Conservation (phyloP, 179 eudicot genomes). For the Silene vulgaris region DNA sequence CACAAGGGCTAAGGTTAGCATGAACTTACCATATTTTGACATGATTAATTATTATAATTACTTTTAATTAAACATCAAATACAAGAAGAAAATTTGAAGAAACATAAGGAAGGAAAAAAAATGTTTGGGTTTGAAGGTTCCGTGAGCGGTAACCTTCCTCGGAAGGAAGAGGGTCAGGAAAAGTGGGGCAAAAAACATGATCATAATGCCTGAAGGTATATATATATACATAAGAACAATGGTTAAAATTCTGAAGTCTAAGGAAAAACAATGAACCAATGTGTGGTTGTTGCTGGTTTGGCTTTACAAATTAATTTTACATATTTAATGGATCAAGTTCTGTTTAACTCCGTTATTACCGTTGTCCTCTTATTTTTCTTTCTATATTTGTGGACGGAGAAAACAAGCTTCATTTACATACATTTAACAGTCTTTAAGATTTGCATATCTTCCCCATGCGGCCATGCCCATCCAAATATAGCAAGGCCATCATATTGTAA, state of each 20-base stretch:
- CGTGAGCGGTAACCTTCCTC: conserved; percentile 10
- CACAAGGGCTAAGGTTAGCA: conserved; percentile 22
- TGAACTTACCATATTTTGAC: conserved; percentile 12
- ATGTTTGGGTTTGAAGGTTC: conserved; percentile 9
- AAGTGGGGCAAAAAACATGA: conserved; percentile 10
- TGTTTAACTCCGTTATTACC: not conserved
- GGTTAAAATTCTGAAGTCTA: not conserved
- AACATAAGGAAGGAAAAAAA: not conserved
- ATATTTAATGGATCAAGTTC: not conserved
- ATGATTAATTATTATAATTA: conserved; percentile 12
- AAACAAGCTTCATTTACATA: no score
- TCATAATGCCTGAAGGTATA: not conserved
- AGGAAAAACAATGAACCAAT: not conserved
- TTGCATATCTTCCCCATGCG: no score
- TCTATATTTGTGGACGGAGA: not conserved
- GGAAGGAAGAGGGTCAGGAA: conserved; percentile 6
- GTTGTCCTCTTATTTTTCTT: not conserved
- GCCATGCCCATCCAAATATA: no score
- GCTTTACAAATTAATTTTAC: not conserved
- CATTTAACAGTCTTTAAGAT: no score
- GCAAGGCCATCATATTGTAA: no score
- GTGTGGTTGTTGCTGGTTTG: conserved; percentile 9
- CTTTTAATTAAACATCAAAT: not conserved
- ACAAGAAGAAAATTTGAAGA: not conserved
- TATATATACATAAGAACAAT: not conserved